phyloP scores from a whole-genome alignment of 192 early-diverging fungal species.

The Coemansia sp. region DNA sequence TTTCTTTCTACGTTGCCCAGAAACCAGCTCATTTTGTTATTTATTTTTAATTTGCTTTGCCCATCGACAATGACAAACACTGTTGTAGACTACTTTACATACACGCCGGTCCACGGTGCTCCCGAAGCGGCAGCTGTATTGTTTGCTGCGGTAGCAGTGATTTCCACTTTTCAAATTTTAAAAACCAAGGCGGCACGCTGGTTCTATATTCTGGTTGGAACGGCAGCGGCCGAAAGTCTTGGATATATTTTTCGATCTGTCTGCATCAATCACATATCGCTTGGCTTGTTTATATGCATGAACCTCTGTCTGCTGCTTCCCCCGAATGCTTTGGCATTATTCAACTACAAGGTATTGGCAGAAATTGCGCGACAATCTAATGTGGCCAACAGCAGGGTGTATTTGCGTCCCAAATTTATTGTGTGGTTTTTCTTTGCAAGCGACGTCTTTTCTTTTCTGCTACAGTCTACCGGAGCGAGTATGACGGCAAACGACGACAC shows the following conservation, averaged over 20 bases:
- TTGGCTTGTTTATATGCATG: constrained; percentile 40
- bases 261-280: constrained; percentile 35
- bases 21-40: no score
- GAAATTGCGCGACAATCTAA: constrained; percentile 28
- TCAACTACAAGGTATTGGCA: constrained; percentile 53
- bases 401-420: constrained; percentile 39
- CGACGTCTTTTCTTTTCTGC: constrained; percentile 51
- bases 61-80: not conserved
- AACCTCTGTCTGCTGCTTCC: constrained; percentile 48
- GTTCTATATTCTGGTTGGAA: constrained; percentile 35
- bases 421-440: constrained; percentile 55
- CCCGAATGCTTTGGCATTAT: constrained; percentile 53
- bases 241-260: constrained; percentile 41
- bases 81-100: constrained; percentile 28
- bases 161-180: constrained; percentile 11
- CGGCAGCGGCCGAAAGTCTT: constrained; percentile 42
- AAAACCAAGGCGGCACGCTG: constrained; percentile 15
- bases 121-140: constrained; percentile 26
- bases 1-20: no score
- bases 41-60: no score
- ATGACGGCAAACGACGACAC: constrained; percentile 24
- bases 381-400: constrained; percentile 13
- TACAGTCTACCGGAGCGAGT: constrained; percentile 41
- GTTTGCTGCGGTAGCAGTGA: constrained; percentile 10
- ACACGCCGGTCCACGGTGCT: constrained; percentile 34